phyloP scores from a whole-genome alignment of 1,284 basidiomycete species.

The Sutorius eximius region DNA sequence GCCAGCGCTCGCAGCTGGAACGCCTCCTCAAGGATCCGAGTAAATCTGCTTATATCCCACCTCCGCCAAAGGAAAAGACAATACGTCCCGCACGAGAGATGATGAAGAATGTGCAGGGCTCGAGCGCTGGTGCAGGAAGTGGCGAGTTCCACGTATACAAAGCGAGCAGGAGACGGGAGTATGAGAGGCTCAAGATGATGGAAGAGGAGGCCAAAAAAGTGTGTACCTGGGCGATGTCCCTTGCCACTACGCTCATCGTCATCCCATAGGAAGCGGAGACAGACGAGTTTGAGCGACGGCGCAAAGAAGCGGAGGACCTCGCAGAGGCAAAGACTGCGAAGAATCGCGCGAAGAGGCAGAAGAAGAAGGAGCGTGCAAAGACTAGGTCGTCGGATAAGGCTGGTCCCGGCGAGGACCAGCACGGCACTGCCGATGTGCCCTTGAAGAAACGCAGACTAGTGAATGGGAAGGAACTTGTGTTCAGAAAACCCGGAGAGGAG shows the following conservation, averaged over 20 bases:
- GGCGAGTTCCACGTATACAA: constrained; percentile 99
- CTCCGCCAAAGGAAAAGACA: constrained; percentile 73
- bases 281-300: constrained; percentile 31
- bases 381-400: constrained; percentile 36
- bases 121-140: constrained; percentile 88
- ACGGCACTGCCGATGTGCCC: constrained; percentile 32
- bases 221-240: constrained; percentile 17
- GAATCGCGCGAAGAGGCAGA: constrained; percentile 87
- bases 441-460: constrained; percentile 54
- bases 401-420: constrained; percentile 22
- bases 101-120: constrained; percentile 98
- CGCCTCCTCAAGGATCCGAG: constrained; percentile 84
- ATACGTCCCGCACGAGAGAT: constrained; percentile 84
- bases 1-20: constrained; percentile 77
- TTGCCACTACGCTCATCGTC: background rate
- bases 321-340: constrained; percentile 89
- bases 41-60: constrained; percentile 76
- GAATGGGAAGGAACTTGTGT: constrained; percentile 59
- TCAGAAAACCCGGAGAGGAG: constrained; percentile 54
- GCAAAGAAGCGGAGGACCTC: constrained; percentile 33
- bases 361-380: constrained; percentile 78
- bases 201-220: constrained; percentile 83
- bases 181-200: constrained; percentile 90
- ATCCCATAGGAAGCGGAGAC: constrained; percentile 28
- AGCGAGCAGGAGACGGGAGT: constrained; percentile 89